These are phyloP conservation scores for Plantago major DNA, from an alignment of 257 asterid genomes.

Conservation along the genomic window DNA sequence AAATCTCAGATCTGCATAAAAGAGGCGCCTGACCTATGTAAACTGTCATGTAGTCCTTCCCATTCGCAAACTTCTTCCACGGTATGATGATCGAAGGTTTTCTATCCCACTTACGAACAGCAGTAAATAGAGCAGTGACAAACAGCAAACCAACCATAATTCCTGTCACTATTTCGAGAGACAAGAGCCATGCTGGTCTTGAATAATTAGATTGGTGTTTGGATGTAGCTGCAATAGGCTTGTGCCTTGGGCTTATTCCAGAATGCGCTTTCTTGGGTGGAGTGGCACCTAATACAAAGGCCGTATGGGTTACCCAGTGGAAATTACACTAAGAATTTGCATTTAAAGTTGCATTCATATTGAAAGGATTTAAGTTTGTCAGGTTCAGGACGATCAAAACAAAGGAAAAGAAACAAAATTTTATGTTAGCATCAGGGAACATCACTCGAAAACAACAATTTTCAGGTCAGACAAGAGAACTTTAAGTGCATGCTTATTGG, in stretches of 20 bases:
- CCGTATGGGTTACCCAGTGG: conserved; percentile 9
- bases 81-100: conserved; percentile 58
- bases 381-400: background rate
- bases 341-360: background rate
- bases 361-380: background rate
- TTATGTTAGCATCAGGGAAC: background rate
- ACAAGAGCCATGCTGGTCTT: conserved; percentile 77
- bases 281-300: conserved; percentile 37
- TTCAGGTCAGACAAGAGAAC: too few species aligned
- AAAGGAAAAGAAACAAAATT: background rate
- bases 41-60: conserved; percentile 45
- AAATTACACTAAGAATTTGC: background rate
- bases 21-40: conserved; percentile 48
- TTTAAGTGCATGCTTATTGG: too few species aligned
- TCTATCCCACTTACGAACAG: conserved; percentile 45
- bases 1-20: background rate
- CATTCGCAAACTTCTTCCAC: conserved; percentile 76
- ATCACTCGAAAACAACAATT: background rate
- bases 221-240: conserved; percentile 29
- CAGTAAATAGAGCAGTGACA: conserved; percentile 47
- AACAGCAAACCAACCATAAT: conserved; percentile 51
- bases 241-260: conserved; percentile 28
- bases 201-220: conserved; percentile 46
- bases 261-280: conserved; percentile 38
- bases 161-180: conserved; percentile 77